Evolutionary conservation across 176 grass and related monocot species (phyloP).

Genomic region (Avena atlantica): DNA sequence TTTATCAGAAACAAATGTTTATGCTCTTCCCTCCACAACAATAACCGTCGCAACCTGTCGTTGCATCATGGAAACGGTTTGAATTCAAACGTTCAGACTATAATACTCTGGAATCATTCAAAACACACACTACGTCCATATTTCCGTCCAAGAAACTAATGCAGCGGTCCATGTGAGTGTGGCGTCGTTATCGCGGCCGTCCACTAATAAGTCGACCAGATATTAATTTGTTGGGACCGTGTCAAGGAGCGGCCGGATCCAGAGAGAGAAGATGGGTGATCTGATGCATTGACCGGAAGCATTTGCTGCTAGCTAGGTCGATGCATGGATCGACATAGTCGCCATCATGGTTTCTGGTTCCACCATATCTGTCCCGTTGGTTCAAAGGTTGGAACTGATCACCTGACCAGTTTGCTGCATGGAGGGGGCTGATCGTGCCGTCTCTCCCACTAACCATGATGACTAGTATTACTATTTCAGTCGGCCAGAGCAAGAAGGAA

Average conservation of each 20-base stretch:
- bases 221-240: conserved; percentile 26
- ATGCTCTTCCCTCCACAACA: too few relatives aligned
- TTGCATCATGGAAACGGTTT: too few relatives aligned
- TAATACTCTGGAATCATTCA: too few relatives aligned
- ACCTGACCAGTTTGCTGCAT: conserved; percentile 32
- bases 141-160: background rate
- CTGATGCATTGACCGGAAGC: conserved; percentile 34
- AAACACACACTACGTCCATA: background rate
- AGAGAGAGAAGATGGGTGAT: background rate
- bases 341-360: conserved; percentile 14
- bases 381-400: conserved; percentile 54
- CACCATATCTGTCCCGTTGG: conserved; percentile 40
- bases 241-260: background rate
- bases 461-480: background rate
- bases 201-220: conserved; percentile 15
- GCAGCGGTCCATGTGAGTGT: background rate
- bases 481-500: background rate
- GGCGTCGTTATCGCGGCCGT: background rate
- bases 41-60: too few relatives aligned
- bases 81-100: too few relatives aligned
- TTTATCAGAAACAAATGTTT: too few relatives aligned
- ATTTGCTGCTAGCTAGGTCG: background rate
- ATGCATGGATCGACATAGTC: conserved; percentile 18
- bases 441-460: conserved; percentile 36
- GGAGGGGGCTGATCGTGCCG: conserved; percentile 22